Conservation (phyloP, 805 yeast species). For the Pichia gijzeniarum region DNA sequence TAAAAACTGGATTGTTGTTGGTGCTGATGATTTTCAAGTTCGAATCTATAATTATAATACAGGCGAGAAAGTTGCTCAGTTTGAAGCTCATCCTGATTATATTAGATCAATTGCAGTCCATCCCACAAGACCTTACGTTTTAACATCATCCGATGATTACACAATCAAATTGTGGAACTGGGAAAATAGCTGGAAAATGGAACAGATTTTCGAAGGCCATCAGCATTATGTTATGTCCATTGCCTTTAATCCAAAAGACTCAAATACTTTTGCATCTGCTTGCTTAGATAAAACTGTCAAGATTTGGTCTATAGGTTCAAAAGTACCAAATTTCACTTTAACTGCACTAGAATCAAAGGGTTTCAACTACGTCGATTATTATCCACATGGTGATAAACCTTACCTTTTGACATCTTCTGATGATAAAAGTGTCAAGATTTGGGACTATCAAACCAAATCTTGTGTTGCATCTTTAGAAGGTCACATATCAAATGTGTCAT, state of each 20-base stretch:
- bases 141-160: conserved; percentile 89
- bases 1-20: conserved; percentile 95
- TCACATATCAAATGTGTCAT: conserved; percentile 89
- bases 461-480: conserved; percentile 93
- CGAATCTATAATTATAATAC: conserved; percentile 94
- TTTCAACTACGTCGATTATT: conserved; percentile 93
- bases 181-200: conserved; percentile 89
- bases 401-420: conserved; percentile 88
- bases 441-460: conserved; percentile 97
- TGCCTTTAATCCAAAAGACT: conserved; percentile 95
- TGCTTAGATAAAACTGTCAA: conserved; percentile 95
- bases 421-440: conserved; percentile 79
- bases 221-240: conserved; percentile 92
- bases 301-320: conserved; percentile 89
- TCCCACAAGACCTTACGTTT: conserved; percentile 82
- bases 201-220: conserved; percentile 92
- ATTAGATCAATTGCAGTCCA: conserved; percentile 91
- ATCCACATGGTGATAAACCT: conserved; percentile 96
- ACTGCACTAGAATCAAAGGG: conserved; percentile 90
- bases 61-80: conserved; percentile 88
- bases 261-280: conserved; percentile 95
- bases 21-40: conserved; percentile 91
- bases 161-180: conserved; percentile 94
- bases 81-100: conserved; percentile 98
- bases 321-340: conserved; percentile 85